Base-by-base conservation (phyloP, 768 basidiomycete genomes). In the Naganishia vishniacii region DNA sequence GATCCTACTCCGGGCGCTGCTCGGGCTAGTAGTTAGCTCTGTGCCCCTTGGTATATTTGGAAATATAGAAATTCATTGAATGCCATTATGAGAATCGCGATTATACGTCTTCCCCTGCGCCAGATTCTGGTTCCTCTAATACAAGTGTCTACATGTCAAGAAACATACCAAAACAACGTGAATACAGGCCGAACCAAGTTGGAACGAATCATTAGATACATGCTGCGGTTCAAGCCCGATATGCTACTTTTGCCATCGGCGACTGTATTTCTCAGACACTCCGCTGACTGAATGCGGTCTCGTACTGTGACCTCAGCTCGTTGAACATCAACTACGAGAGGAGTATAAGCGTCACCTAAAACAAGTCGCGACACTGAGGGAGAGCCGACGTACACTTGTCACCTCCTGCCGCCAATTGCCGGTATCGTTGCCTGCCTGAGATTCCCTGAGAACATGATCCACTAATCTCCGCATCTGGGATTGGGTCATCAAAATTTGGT, bases 1-100 rank as follows among this genome's bases (percentile, higher is more conserved):
- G 83, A 84, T 66, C 73, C 72, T 3, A 59, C 67, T 5, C 66
- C 58, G 26, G 34, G 32, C 11, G 23, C 61, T 34, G 40, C 34
- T 48, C 26, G 28, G 20, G 28, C 37, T 29, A 8, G 3, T 18
- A 4, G 34, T 40, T 56, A 37, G 53, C 20, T n/a, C n/a, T n/a
- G n/a, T 13, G 20, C 2, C 37, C 23, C 20, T 12, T 12, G 23
- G 12, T 37, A 20, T 56, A 56, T n/a, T 44, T 56, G 37, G 20
- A 37, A n/a, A 40, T 34, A 56, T 56, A 56, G 53, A 56, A 34
- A 4, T 37, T 8, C 13, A 44, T 34, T 9, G 34, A 37, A 37
- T 37, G 20, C 20, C 18, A 56, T 56, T 37, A 56, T 41, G 40
- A 26, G 53, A 34, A 13, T 8, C 32, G 9, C 20, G 37, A 12